Evolutionary conservation across 495 filamentous ascomycete genomes (phyloP).

Genomic region (Hypoxylon perforatum): DNA sequence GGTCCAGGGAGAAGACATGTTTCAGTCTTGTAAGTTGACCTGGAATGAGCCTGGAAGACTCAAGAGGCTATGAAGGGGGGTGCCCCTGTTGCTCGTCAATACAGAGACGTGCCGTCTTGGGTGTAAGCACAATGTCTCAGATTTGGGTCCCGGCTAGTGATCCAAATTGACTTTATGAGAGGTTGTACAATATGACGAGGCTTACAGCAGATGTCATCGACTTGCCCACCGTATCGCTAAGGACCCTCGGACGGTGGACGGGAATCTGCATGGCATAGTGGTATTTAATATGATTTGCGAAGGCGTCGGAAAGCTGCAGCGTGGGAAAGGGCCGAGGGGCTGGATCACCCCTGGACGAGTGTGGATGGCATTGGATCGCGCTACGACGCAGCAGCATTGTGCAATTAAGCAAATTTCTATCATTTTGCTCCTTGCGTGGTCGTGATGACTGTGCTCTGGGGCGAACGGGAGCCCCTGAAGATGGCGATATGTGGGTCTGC

Average conservation of each 20-base stretch:
- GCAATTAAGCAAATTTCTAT: slow-evolving; percentile 15
- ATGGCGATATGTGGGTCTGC: slow-evolving; percentile 39
- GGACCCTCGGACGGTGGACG: slow-evolving; percentile 4
- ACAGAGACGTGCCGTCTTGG: slow-evolving; percentile 2
- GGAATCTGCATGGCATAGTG: slow-evolving; percentile 29
- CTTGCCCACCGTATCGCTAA: slow-evolving; percentile 18
- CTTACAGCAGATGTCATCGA: slow-evolving; percentile 18
- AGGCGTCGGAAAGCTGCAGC: slow-evolving; percentile 9
- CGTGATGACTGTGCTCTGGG: not conserved
- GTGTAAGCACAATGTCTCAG: slow-evolving; percentile 10
- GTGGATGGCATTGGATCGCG: slow-evolving; percentile 15
- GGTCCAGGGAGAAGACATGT: slow-evolving; percentile 33
- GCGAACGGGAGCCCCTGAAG: slow-evolving; percentile 32
- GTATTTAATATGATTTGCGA: slow-evolving; percentile 38
- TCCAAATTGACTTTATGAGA: slow-evolving; percentile 18
- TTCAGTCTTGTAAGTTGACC: slow-evolving; percentile 25
- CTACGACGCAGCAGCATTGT: slow-evolving; percentile 33
- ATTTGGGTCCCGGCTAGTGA: slow-evolving; percentile 1
- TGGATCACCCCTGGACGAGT: slow-evolving; percentile 7
- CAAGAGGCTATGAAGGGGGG: slow-evolving; percentile 19
- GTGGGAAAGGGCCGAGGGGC: slow-evolving; percentile 22
- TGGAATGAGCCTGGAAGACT: not conserved
- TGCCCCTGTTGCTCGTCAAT: slow-evolving; percentile 9
- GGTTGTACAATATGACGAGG: slow-evolving; percentile 1
- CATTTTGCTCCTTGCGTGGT: not conserved